Evolutionary conservation across 1,284 basidiomycete genomes (phyloP).

Genomic region (Sanghuangporus baumii): DNA sequence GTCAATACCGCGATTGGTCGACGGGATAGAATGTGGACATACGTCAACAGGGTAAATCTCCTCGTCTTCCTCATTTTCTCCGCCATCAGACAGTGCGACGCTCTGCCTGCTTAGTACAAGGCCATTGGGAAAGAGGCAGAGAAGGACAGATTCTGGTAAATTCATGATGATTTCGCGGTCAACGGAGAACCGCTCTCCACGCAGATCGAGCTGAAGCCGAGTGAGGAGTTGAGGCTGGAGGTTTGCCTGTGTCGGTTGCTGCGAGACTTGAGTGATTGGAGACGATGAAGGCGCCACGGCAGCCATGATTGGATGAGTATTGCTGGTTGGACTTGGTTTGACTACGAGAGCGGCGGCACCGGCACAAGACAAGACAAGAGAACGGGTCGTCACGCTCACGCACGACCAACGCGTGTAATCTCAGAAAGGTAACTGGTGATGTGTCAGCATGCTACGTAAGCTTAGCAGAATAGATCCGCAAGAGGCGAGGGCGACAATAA

Average conservation of each 20-base stretch:
- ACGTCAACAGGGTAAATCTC: slow-evolving; percentile 96
- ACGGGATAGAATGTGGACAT: slow-evolving; percentile 33
- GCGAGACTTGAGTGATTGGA: slow-evolving; percentile 86
- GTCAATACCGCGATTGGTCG: slow-evolving; percentile 3
- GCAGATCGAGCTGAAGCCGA: slow-evolving; percentile 86
- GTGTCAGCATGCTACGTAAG: neutral
- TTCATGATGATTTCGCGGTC: slow-evolving; percentile 99
- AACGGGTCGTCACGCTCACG: too few species aligned
- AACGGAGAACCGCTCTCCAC: slow-evolving; percentile 88
- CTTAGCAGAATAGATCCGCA: neutral
- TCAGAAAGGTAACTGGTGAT: neutral
- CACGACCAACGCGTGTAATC: neutral
- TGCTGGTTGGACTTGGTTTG: neutral
- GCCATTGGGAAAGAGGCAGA: slow-evolving; percentile 97
- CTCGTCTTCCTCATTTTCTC: slow-evolving; percentile 83
- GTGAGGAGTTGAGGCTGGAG: slow-evolving; percentile 81
- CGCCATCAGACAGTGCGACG: slow-evolving; percentile 64
- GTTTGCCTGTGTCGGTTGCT: slow-evolving; percentile 62
- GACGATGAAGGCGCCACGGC: slow-evolving; percentile 52
- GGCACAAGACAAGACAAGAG: neutral
- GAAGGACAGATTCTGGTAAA: slow-evolving; percentile 91
- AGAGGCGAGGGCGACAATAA: neutral
- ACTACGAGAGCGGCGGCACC: neutral
- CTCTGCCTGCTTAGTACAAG: slow-evolving; percentile 89
- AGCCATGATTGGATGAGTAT: slow-evolving; percentile 34